Evolutionary conservation across 371 early-diverging fungal species (phyloP), one percentile per base, ranked within the genome.

Genomic region (Dichotomocladium elegans): DNA sequence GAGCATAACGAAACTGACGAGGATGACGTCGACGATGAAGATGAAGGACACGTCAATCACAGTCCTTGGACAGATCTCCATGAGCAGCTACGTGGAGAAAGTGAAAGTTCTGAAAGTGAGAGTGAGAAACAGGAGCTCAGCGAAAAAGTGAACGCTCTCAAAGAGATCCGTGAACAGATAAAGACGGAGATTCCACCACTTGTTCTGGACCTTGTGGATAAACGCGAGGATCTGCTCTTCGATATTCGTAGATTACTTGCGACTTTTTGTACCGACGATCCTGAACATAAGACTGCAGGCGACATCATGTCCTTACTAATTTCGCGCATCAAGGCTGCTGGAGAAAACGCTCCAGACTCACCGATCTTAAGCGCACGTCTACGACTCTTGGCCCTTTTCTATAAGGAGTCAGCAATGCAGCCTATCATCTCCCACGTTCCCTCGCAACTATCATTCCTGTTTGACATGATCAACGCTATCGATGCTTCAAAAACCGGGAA

Each of bases 211-310:
- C 57, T 94, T 21, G 61, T 88, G 1, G 87, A 86, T 57, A 57
- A 75, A 42, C 72, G 84, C 41, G 85, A 87, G 17, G 87, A 86
- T 53, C 60, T 80, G 1, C 79, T 89, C 15, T 85, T 89, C 58
- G 79, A 81, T 41, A 66, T 90, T 24, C 87, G 88, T 28, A 90
- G 90, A 34, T 64, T 90, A 19, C 59, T 85, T 6, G 71, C 74
- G 0, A 50, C 82, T 3, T 46, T 85, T 7, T 61, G 74, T 37
- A 81, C 84, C 50, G 72, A 71, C 17, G 78, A 84, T 53, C 61
- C 72, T 40, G 68, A 77, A 21, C 69, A 51, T 28, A 33, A 72
- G 19, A 64, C 70, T 14, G 68, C 77, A 14, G 70, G 66, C 25
- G 55, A 53, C 14, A 67, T 85, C 5, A 55, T 90, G 34, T 52